Evolutionary conservation across 352 stramenopile species (phyloP).

Genomic region (Pilasporangium apinafurcum): DNA sequence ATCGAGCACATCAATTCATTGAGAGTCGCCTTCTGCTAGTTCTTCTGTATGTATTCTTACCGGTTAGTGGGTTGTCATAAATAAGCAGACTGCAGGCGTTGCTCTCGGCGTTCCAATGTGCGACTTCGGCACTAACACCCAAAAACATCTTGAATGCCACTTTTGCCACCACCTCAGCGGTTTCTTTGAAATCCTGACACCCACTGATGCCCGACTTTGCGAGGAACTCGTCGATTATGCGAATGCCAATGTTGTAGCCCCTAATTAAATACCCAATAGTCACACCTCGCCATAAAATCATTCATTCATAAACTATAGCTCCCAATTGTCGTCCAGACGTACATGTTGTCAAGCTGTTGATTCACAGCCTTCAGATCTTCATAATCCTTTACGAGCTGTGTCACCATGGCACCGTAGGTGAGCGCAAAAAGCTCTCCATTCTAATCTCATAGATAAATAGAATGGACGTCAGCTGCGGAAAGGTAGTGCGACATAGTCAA

Average conservation of each 20-base stretch:
- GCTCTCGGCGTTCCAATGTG: constrained; percentile 85
- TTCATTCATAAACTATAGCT: not conserved
- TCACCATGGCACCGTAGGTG: constrained; percentile 97
- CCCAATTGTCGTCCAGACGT: too few species aligned
- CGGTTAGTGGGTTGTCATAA: constrained; percentile 94
- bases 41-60: constrained; percentile 12
- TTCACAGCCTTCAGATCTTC: constrained; percentile 94
- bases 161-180: constrained; percentile 93
- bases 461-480: not conserved
- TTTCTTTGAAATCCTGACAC: constrained; percentile 91
- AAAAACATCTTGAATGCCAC: constrained; percentile 98
- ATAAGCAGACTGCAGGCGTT: constrained; percentile 91
- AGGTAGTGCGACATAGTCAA: not conserved
- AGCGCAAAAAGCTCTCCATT: constrained; percentile 98
- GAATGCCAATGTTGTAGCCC: constrained; percentile 96
- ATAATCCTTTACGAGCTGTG: constrained; percentile 94
- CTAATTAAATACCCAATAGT: constrained; percentile 15
- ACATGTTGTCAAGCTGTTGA: constrained; percentile 95
- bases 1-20: not conserved
- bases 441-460: constrained; percentile 5
- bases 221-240: constrained; percentile 97
- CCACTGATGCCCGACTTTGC: constrained; percentile 88
- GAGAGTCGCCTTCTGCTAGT: not conserved
- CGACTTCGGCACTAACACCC: constrained; percentile 91
- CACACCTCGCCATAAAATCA: not conserved